Percentiles rank a stretch among this genome's conserved stretches.
Conservation (phyloP, 257 asterid genomes). For the Sherardia arvensis region DNA sequence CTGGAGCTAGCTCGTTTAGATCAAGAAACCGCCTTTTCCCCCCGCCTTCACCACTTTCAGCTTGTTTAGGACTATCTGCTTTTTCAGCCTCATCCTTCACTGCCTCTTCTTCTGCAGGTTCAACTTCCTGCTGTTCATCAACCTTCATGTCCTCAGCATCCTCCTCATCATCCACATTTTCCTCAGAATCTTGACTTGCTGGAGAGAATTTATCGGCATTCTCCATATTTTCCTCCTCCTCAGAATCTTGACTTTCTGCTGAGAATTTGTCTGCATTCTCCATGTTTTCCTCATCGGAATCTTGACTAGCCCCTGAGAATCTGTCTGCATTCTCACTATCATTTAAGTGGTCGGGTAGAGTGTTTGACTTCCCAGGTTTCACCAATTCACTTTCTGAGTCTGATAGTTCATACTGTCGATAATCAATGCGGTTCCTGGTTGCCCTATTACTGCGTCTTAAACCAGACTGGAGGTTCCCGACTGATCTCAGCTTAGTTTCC, state of each 20-base stretch:
- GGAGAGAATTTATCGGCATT: constrained; percentile 26
- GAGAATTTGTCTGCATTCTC: constrained; percentile 30
- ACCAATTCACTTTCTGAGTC: constrained; percentile 59
- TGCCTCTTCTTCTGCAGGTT: constrained; percentile 16
- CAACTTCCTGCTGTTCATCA: constrained; percentile 1
- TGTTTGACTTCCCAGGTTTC: constrained; percentile 44
- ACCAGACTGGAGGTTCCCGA: constrained; percentile 50
- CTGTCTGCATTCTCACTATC: constrained; percentile 39
- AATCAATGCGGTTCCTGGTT: constrained; percentile 62
- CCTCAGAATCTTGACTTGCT: constrained; percentile 47
- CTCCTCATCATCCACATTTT: constrained; percentile 30
- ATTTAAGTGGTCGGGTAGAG: constrained; percentile 28
- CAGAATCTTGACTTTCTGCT: constrained; percentile 43
- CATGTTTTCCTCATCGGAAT: constrained; percentile 31
- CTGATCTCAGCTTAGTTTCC: constrained; percentile 59
- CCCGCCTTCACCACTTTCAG: constrained; percentile 30
- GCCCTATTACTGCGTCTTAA: constrained; percentile 90
- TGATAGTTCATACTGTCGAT: constrained; percentile 63
- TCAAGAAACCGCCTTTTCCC: constrained; percentile 69
- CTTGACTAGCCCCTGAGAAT: constrained; percentile 41
- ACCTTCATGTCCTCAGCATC: constrained; percentile 31
- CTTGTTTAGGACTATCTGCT: constrained; percentile 30
- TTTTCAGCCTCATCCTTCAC: constrained; percentile 23
- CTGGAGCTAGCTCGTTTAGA: constrained; percentile 85
- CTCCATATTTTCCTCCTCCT: constrained; percentile 23